phyloP scores from a whole-genome alignment of 2,329 filamentous ascomycete genomes.

The Ophiocordyceps camponoti-saundersi region DNA sequence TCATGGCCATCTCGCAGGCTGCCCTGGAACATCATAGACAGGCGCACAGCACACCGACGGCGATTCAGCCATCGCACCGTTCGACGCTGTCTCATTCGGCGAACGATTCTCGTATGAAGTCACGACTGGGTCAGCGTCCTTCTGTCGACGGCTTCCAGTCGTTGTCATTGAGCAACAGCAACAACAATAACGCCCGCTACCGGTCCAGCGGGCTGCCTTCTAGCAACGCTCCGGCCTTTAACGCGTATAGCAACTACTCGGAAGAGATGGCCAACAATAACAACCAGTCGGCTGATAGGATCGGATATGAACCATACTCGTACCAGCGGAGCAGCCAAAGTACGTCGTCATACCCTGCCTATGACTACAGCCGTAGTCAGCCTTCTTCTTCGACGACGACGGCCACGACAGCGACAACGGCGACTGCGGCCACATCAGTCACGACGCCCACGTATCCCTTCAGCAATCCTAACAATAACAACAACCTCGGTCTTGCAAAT shows the following conservation, averaged over 20 bases:
- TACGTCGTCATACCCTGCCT: constrained; percentile 6
- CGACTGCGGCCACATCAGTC: not conserved
- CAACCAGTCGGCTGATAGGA: constrained; percentile 4
- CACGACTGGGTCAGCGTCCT: constrained; percentile 14
- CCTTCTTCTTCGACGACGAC: constrained; percentile 4
- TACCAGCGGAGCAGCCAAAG: constrained; percentile 8
- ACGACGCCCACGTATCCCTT: constrained; percentile 1
- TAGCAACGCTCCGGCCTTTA: constrained; percentile 5
- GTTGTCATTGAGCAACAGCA: not conserved
- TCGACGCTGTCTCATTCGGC: constrained; percentile 14
- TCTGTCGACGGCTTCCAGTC: not conserved
- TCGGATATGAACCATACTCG: constrained; percentile 16
- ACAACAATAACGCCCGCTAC: not conserved
- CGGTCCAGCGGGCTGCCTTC: not conserved
- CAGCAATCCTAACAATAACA: not conserved
- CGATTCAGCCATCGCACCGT: constrained; percentile 13
- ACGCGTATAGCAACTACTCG: constrained; percentile 6
- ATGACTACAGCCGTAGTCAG: constrained; percentile 11
- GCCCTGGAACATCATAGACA: constrained; percentile 12
- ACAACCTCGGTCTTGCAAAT: not conserved
- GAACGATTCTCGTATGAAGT: constrained; percentile 11
- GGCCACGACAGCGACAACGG: constrained; percentile 6
- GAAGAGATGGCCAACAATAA: constrained; percentile 1
- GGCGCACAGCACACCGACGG: constrained; percentile 5
- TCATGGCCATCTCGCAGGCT: constrained; percentile 3